Percentiles rank a stretch among this genome's conserved stretches.
phyloP scores from a whole-genome alignment of 1,284 basidiomycete species.

The Cryptococcus maquisensis region DNA sequence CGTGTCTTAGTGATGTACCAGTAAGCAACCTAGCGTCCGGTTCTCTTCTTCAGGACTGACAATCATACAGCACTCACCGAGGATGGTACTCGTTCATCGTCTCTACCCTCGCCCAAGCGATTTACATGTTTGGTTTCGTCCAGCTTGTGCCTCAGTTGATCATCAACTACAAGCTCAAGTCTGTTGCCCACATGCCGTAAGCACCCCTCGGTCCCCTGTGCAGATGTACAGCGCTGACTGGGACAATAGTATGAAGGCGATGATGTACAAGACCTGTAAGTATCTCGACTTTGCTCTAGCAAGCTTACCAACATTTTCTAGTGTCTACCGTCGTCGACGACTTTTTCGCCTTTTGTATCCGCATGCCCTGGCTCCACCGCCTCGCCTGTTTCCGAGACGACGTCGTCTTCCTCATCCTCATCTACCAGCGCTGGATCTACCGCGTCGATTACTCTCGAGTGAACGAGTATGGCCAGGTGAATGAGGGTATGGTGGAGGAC shows the following conservation, averaged over 20 bases:
- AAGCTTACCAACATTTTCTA: conserved; percentile 9
- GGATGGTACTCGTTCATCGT: conserved; percentile 96
- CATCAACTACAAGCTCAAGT: conserved; percentile 95
- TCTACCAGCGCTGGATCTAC: conserved; percentile 77
- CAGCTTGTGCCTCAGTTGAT: conserved; percentile 82
- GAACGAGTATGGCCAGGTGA: conserved; percentile 92
- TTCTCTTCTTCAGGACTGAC: not conserved
- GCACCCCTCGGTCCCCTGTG: not conserved
- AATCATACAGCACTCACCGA: conserved; percentile 60
- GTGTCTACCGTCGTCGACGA: conserved; percentile 68
- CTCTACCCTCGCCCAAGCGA: conserved; percentile 53
- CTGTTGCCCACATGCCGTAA: conserved; percentile 46
- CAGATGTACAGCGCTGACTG: conserved; percentile 3
- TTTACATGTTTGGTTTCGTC: conserved; percentile 87
- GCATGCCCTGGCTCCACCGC: conserved; percentile 88
- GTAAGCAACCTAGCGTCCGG: conserved; percentile 5
- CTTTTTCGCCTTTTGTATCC: conserved; percentile 82
- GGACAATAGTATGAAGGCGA: conserved; percentile 70
- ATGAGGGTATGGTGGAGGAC: conserved; percentile 40
- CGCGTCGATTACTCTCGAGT: conserved; percentile 85
- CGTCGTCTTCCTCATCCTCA: conserved; percentile 62
- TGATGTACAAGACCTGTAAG: conserved; percentile 84
- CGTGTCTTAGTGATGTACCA: conserved; percentile 63
- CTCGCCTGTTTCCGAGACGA: conserved; percentile 66
- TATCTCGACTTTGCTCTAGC: not conserved